These are phyloP conservation scores for Luzula sylvatica DNA, from an alignment of 176 grass and related monocot species.

Conservation along the genomic window DNA sequence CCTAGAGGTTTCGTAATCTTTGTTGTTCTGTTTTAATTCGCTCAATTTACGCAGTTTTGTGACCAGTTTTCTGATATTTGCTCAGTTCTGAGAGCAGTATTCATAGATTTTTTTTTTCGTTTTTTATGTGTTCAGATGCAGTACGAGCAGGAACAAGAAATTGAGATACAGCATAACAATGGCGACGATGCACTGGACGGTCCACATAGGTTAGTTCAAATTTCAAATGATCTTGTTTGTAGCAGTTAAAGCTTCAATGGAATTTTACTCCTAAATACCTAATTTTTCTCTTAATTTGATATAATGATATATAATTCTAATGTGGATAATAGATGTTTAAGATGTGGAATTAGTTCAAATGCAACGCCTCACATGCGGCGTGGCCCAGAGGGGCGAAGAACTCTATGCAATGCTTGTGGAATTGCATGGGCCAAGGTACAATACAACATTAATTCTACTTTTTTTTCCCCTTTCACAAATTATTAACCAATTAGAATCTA, in stretches of 20 bases:
- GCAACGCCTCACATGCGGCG: conserved; percentile 71
- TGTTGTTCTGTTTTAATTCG: background rate
- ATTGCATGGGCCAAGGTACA: conserved; percentile 81
- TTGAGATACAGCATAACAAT: conserved; percentile 14
- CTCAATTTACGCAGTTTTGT: background rate
- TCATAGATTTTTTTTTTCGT: background rate
- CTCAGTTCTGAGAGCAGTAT: background rate
- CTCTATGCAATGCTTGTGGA: conserved; percentile 85
- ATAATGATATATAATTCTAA: background rate
- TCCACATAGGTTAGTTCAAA: conserved; percentile 33
- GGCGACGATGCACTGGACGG: conserved; percentile 33
- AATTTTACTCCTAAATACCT: background rate
- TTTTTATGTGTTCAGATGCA: conserved; percentile 28
- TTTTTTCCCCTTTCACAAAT: background rate
- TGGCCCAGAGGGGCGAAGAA: conserved; percentile 62
- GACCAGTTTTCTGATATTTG: background rate
- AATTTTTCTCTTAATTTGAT: background rate
- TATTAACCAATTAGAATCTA: background rate
- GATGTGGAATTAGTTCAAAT: conserved; percentile 71
- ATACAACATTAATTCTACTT: background rate
- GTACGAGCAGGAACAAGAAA: conserved; percentile 32
- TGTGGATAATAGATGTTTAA: conserved; percentile 41
- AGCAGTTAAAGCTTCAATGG: too few species aligned
- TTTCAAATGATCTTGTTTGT: too few species aligned
- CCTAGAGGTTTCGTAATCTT: background rate